phyloP scores from a whole-genome alignment of 768 basidiomycete genomes.

The Guyanaporus albipodus region DNA sequence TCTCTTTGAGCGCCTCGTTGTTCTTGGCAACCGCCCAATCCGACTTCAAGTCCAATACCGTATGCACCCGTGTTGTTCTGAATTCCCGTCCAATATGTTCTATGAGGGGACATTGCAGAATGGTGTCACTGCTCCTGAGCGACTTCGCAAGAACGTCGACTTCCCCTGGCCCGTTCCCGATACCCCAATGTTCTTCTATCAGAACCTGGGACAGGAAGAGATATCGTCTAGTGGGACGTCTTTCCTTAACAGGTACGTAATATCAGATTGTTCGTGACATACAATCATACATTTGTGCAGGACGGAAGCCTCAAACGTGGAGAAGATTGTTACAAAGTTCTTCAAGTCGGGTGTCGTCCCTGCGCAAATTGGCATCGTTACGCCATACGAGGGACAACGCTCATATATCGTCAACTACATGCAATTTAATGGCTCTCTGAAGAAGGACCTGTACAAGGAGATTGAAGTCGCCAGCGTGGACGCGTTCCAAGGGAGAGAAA shows the following conservation, averaged over 20 bases:
- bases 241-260: slow-evolving; percentile 80
- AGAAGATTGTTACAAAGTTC: slow-evolving; percentile 99
- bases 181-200: slow-evolving; percentile 99
- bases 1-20: slow-evolving; percentile 93
- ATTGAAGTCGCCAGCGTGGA: slow-evolving; percentile 99
- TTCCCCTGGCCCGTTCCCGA: slow-evolving; percentile 98
- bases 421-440: slow-evolving; percentile 99
- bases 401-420: slow-evolving; percentile 99
- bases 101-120: slow-evolving; percentile 99
- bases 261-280: not conserved
- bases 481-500: slow-evolving; percentile 99
- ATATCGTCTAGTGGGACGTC: slow-evolving; percentile 98
- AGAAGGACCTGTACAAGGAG: slow-evolving; percentile 99
- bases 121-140: slow-evolving; percentile 97
- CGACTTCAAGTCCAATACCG: slow-evolving; percentile 99
- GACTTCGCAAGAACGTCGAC: slow-evolving; percentile 95
- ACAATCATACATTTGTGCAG: slow-evolving; percentile 37
- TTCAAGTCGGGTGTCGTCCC: slow-evolving; percentile 99
- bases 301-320: slow-evolving; percentile 97
- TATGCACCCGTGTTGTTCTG: slow-evolving; percentile 99
- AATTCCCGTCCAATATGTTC: slow-evolving; percentile 99
- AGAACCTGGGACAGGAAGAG: slow-evolving; percentile 98
- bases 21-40: slow-evolving; percentile 94
- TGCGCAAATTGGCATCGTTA: slow-evolving; percentile 94
- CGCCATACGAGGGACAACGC: slow-evolving; percentile 97